A percentile compares a stretch with the other conserved stretches of the same genome.
Conservation (phyloP, 1,284 basidiomycete genomes). For the Vanrija humicola region DNA sequence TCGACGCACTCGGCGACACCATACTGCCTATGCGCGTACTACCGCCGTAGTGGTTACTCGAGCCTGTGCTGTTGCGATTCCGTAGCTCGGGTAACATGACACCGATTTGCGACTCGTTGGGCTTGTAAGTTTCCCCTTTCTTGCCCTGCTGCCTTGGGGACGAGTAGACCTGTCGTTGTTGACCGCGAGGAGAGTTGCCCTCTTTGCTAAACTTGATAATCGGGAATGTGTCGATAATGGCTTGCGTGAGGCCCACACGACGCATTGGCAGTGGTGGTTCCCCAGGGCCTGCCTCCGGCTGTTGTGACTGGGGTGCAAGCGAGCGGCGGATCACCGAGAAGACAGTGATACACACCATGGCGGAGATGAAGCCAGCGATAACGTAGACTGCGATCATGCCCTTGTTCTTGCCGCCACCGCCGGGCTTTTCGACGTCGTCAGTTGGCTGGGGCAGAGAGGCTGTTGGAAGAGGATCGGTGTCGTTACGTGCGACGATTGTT, state of each 20-base stretch:
- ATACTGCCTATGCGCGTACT: neutral
- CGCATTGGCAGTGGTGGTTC: conserved; percentile 35
- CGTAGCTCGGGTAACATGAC: conserved; percentile 6
- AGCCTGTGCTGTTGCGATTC: neutral
- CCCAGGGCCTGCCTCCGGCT: too few species aligned
- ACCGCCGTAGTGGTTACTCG: neutral
- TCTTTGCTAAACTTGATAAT: conserved; percentile 71
- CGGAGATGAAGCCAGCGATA: conserved; percentile 77
- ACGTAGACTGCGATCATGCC: conserved; percentile 73
- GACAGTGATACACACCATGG: conserved; percentile 56
- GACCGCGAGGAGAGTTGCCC: neutral
- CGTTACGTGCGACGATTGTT: conserved; percentile 63
- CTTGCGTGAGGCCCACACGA: conserved; percentile 73
- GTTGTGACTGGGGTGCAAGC: conserved; percentile 57
- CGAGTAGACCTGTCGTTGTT: neutral
- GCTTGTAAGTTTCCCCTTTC: too few species aligned
- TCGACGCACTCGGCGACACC: neutral
- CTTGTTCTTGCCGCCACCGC: conserved; percentile 14
- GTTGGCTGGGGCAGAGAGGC: conserved; percentile 19
- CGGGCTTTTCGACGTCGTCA: conserved; percentile 5
- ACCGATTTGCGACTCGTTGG: neutral
- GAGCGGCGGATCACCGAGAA: conserved; percentile 58
- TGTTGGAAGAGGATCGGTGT: conserved; percentile 50
- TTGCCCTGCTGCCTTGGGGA: too few species aligned
- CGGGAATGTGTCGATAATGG: conserved; percentile 90